A percentile compares a stretch with the other conserved stretches of the same genome.
These are phyloP conservation scores for Fragaria nilgerrensis DNA, from an alignment of 306 rosid genomes.

Conservation along the genomic window DNA sequence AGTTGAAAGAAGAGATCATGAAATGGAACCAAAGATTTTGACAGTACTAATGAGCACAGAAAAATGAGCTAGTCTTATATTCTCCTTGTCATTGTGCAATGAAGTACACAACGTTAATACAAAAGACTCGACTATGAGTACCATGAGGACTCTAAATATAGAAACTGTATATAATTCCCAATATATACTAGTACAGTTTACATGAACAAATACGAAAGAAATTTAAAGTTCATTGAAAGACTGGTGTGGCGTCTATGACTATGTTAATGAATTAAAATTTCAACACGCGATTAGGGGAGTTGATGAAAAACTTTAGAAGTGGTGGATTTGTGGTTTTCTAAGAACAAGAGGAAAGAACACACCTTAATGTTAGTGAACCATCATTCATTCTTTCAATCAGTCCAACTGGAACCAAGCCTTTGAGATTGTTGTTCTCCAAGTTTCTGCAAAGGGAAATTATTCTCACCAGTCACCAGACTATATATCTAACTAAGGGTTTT, in stretches of 20 bases:
- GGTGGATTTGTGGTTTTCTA: neutral
- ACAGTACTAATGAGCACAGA: too few species aligned
- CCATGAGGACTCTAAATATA: neutral
- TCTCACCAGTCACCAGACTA: neutral
- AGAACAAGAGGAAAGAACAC: neutral
- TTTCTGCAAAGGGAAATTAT: conserved; percentile 28
- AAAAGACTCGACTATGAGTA: neutral
- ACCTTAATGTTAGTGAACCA: conserved; percentile 47
- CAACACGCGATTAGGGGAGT: neutral
- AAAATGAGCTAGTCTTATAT: neutral
- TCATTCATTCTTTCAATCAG: conserved; percentile 33
- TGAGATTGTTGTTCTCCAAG: conserved; percentile 42
- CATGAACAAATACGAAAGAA: too few species aligned
- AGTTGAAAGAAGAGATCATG: too few species aligned
- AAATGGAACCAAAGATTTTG: too few species aligned
- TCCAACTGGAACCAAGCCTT: conserved; percentile 33
- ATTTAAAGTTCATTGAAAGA: neutral
- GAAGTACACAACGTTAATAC: neutral
- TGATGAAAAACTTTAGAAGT: too few species aligned
- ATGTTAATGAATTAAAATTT: neutral
- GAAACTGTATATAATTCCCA: neutral
- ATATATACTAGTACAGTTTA: neutral
- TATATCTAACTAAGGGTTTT: neutral
- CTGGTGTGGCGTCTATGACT: neutral
- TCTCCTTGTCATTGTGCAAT: neutral